Base-by-base conservation (phyloP, 2,329 filamentous ascomycete species). In the Rugonectria rugulosa region DNA sequence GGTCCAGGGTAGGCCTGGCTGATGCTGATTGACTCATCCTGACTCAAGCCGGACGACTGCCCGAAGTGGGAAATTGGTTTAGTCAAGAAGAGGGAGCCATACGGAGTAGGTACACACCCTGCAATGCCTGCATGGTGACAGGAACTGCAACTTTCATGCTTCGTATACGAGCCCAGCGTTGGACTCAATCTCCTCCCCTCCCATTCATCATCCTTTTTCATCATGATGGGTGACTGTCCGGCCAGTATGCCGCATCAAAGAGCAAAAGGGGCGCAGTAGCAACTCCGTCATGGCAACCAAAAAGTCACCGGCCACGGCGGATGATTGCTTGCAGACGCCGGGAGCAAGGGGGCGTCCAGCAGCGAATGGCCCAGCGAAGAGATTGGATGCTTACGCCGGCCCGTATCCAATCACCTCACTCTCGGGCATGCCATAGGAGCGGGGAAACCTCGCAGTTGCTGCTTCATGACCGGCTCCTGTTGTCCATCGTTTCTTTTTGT, bases 351-450 rank as follows among this genome's bases (percentile, higher is more conserved):
- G 26, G n/a, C n/a, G n/a, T n/a, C n/a, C n/a, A n/a, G n/a, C n/a
- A n/a, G n/a, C 32, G 40, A 36, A 56, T 56, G 53, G 36, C 40
- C 46, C 46, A 41, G 46, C 53, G n/a, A n/a, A n/a, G n/a, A 56
- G 53, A 56, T 56, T 45, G 53, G 53, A 51, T 56, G 53, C 53
- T 56, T 45, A 50, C 58, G 53, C 23, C 47, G 47, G 42, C 21
- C 44, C 37, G 21, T 49, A 41, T 20, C 55, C 55, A 60, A 60
- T 60, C 51, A 60, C 19, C 53, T 41, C 46, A 42, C 34, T 23
- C 27, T 27, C n/a, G n/a, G 14, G 20, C 23, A 36, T 29, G 27
- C 43, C 44, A 43, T 42, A 21, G 31, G 29, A 56, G 58, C 52
- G 58, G 56, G 41, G 51, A 52, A 29, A 50, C 17, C 38, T 40